Evolutionary conservation across 495 filamentous ascomycete species (phyloP).

Genomic region (Tricharina praecox): DNA sequence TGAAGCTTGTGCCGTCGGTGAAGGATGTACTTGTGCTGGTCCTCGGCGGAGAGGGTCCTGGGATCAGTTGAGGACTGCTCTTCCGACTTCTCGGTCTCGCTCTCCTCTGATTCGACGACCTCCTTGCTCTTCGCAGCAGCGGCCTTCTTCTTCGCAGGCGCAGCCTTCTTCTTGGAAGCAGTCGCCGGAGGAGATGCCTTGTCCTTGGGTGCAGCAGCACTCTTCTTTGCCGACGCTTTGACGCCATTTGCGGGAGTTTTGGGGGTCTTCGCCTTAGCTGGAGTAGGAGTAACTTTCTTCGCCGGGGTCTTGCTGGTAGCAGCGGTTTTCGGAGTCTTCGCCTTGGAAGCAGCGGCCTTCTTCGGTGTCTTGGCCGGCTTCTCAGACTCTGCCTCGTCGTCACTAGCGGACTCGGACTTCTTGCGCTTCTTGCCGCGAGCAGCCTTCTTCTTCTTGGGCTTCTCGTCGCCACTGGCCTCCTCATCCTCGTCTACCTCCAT

Average conservation of each 20-base stretch:
- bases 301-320: background rate
- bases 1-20: constrained; percentile 20
- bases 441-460: constrained; percentile 13
- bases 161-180: constrained; percentile 24
- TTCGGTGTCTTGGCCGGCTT: constrained; percentile 25
- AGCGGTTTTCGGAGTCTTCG: constrained; percentile 17
- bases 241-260: constrained; percentile 21
- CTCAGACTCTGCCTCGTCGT: constrained; percentile 22
- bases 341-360: constrained; percentile 17
- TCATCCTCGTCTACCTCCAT: constrained; percentile 6
- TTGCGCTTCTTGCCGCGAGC: constrained; percentile 23
- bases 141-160: constrained; percentile 16
- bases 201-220: constrained; percentile 29
- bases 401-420: constrained; percentile 18
- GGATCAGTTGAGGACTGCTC: background rate
- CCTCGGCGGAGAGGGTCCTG: background rate
- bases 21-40: constrained; percentile 7
- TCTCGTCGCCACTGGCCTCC: background rate
- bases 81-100: constrained; percentile 1
- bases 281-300: background rate
- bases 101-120: constrained; percentile 20
- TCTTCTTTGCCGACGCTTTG: constrained; percentile 8
- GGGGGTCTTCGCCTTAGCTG: constrained; percentile 15
- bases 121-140: constrained; percentile 17
- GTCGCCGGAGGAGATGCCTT: constrained; percentile 36